phyloP scores from a whole-genome alignment of 495 filamentous ascomycete genomes.

The Sordaria brevicollis region DNA sequence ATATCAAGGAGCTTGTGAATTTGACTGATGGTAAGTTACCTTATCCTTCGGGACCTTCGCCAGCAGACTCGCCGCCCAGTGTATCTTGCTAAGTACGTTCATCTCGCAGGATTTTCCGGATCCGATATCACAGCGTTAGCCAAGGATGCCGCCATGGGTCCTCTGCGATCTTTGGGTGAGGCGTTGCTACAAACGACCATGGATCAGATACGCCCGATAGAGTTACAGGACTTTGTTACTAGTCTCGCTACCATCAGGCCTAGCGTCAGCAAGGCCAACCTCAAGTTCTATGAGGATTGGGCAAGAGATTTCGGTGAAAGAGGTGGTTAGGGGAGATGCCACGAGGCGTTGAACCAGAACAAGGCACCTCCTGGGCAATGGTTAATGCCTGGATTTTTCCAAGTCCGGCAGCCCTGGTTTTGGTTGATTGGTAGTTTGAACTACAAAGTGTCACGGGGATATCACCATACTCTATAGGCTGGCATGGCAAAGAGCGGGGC shows the following conservation, averaged over 20 bases:
- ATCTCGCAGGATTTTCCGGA: slow-evolving; percentile 72
- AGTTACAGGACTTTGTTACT: slow-evolving; percentile 70
- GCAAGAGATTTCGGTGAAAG: slow-evolving; percentile 86
- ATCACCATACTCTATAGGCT: not conserved
- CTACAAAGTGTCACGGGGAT: not conserved
- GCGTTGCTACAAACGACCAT: slow-evolving; percentile 80
- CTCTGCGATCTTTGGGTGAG: slow-evolving; percentile 83
- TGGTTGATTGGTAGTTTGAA: not conserved
- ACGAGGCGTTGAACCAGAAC: not conserved
- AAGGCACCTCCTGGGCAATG: not conserved
- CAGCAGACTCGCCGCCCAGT: not conserved
- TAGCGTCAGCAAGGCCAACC: slow-evolving; percentile 75
- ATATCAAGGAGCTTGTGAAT: slow-evolving; percentile 67
- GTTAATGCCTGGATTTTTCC: not conserved
- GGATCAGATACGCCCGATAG: slow-evolving; percentile 87
- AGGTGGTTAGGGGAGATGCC: slow-evolving; percentile 47
- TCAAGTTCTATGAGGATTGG: slow-evolving; percentile 90
- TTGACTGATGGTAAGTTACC: slow-evolving; percentile 68
- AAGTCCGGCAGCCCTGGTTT: not conserved
- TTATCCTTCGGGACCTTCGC: not conserved
- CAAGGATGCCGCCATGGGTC: slow-evolving; percentile 98
- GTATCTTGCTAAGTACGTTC: not conserved
- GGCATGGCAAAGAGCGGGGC: not conserved
- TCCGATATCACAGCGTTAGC: slow-evolving; percentile 95
- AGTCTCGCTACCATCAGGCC: slow-evolving; percentile 82